Conservation (phyloP, 1,284 basidiomycete genomes). For the Peniophora sp. region DNA sequence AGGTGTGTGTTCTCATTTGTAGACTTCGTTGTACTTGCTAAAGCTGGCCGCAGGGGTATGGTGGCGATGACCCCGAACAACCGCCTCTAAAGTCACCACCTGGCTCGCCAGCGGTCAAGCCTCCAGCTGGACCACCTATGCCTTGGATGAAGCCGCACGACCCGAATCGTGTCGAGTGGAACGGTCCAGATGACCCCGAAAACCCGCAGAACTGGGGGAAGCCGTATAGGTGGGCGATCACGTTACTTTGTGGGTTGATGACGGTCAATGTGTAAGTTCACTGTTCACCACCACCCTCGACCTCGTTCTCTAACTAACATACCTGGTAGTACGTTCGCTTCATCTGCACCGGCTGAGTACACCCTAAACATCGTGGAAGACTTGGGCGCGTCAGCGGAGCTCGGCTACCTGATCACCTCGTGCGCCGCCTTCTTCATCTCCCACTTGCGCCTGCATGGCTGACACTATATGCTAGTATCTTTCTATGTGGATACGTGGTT, state of each 20-base stretch:
- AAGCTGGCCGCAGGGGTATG: too few relatives aligned
- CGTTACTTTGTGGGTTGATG: conserved; percentile 31
- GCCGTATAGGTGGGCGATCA: conserved; percentile 40
- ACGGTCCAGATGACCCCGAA: conserved; percentile 45
- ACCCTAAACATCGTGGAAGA: conserved; percentile 27
- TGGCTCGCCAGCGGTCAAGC: too few relatives aligned
- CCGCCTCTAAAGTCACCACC: too few relatives aligned
- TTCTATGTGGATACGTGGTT: conserved; percentile 51
- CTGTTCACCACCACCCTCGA: conserved; percentile 10
- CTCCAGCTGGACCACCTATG: too few relatives aligned
- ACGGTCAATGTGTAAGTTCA: conserved; percentile 37
- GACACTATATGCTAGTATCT: too few relatives aligned
- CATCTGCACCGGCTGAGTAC: conserved; percentile 50
- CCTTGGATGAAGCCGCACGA: too few relatives aligned
- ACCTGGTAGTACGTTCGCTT: conserved; percentile 46
- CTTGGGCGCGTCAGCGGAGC: conserved; percentile 34
- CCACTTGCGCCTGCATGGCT: too few relatives aligned
- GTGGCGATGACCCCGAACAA: too few relatives aligned
- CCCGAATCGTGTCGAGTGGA: conserved; percentile 38
- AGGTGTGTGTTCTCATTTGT: too few relatives aligned
- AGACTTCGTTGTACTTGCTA: too few relatives aligned
- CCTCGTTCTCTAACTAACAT: too few relatives aligned
- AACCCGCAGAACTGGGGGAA: conserved; percentile 57
- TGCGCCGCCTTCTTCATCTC: too few relatives aligned
- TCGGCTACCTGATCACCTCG: conserved; percentile 43